Evolutionary conservation across 2,329 filamentous ascomycete species (phyloP), one percentile per base, ranked within the genome.

Genomic region (Neofusicoccum cordaticola): DNA sequence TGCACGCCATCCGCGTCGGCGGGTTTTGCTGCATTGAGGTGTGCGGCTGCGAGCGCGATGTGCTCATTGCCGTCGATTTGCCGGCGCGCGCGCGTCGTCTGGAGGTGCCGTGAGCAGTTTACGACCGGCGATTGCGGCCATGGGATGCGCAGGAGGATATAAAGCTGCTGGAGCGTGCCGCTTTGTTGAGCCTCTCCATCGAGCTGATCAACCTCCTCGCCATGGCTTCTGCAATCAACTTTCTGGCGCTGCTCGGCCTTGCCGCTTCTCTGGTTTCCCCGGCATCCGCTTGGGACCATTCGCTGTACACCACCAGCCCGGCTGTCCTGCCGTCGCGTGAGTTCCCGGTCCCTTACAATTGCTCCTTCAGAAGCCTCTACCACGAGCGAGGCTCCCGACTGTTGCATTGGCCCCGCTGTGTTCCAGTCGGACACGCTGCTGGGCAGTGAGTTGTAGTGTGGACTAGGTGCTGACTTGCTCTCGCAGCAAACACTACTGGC

Each of bases 401-500:
- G 27, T 39, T 12, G 17, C 6, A 5, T 12, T 2, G 11, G 12
- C 17, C 7, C 13, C 13, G 8, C 37, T 8, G 22, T 42, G 35
- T 11, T 15, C 37, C 37, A 39, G 13, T 12, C 1, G 6, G 22
- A 4, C 42, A 9, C 44, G 3, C 8, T 7, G 8, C 39, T n/a
- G 15, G 19, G 22, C 12, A 27, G 13, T 42, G 19, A 31, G 37
- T 3, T 5, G 4, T 12, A 19, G 7, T 13, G 2, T 15, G 13
- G 11, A 37, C 11, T 17, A 50, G 13, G n/a, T 27, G 22, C 42
- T 64, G 42, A 64, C 62, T 6, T 27, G 15, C 13, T 4, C 27
- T 52, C 35, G 12, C 31, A 60, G 62, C 52, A 17, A 68, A 68
- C 41, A 48, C 63, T 3, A 66, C 65, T 12, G 67, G 67, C n/a